Evolutionary conservation across 768 basidiomycete genomes (phyloP).

Genomic region (Russula virescens): DNA sequence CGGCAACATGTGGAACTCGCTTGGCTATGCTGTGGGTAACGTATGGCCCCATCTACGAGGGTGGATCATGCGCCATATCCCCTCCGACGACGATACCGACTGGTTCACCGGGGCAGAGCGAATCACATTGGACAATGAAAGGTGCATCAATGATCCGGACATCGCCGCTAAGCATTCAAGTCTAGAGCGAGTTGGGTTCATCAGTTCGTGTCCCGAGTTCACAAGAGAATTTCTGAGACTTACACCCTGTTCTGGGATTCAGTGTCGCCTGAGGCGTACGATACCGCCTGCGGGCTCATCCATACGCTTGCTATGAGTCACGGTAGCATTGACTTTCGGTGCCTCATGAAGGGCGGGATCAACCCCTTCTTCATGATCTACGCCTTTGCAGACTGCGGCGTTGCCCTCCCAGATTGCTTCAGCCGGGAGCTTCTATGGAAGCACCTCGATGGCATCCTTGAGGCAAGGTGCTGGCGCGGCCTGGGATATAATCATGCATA

Average conservation of each 20-base stretch:
- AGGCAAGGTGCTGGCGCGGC: background rate
- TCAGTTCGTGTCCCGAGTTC: background rate
- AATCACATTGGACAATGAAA: background rate
- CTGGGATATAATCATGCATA: background rate
- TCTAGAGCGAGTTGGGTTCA: background rate
- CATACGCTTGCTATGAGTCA: background rate
- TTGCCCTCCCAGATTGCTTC: background rate
- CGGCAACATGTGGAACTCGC: background rate
- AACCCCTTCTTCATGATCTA: conserved; percentile 16
- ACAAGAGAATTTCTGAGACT: background rate
- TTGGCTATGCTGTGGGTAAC: background rate
- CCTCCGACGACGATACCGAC: background rate
- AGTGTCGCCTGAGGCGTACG: background rate
- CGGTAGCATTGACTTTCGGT: background rate
- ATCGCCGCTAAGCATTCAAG: background rate
- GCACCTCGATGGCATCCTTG: conserved; percentile 2
- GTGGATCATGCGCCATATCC: conserved; percentile 10
- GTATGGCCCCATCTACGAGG: background rate
- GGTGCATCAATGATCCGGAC: background rate
- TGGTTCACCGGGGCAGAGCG: background rate
- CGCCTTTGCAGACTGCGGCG: conserved; percentile 1
- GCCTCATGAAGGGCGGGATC: background rate
- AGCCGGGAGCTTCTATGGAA: conserved; percentile 11
- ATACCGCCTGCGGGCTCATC: background rate
- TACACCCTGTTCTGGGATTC: background rate